Percentiles rank a stretch among this genome's conserved stretches.
These are phyloP conservation scores for Phytophthora pinifolia DNA, from an alignment of 352 stramenopile species.

Conservation along the genomic window DNA sequence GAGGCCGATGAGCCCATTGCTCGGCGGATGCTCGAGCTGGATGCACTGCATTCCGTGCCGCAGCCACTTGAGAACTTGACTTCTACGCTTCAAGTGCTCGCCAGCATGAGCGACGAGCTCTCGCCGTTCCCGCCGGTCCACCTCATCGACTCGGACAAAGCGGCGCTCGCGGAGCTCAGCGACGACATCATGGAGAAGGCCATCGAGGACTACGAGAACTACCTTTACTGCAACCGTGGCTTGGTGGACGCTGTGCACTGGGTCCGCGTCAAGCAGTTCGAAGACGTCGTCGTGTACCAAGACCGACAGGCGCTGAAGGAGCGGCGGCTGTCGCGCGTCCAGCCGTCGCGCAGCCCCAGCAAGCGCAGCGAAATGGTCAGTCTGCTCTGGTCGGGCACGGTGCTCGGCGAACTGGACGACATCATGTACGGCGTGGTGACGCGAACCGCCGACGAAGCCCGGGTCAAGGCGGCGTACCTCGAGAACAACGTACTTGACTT, in stretches of 20 bases:
- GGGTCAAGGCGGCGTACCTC: conserved; percentile 36
- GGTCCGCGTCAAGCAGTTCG: conserved; percentile 38
- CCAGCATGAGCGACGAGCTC: conserved; percentile 28
- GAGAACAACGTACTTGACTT: conserved; percentile 46
- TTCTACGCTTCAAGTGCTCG: conserved; percentile 3
- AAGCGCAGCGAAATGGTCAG: conserved; percentile 26
- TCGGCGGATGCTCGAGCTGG: too few relatives aligned
- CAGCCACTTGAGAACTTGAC: conserved; percentile 21
- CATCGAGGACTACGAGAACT: conserved; percentile 32
- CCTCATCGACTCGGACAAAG: conserved; percentile 29
- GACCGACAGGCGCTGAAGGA: conserved; percentile 30
- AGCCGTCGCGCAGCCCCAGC: conserved; percentile 8
- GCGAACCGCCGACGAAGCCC: conserved; percentile 26
- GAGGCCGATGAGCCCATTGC: too few relatives aligned
- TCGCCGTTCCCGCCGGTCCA: conserved; percentile 37
- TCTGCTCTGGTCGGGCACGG: conserved; percentile 41
- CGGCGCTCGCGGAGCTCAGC: conserved; percentile 25
- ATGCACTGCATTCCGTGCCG: background rate
- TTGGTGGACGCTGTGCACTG: conserved; percentile 32
- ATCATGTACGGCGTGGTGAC: conserved; percentile 40
- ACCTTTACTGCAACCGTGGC: conserved; percentile 18
- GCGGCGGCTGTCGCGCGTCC: conserved; percentile 25
- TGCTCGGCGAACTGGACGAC: conserved; percentile 41
- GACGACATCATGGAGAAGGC: conserved; percentile 28
- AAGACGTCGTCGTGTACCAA: conserved; percentile 39